Evolutionary conservation across 306 rosid species (phyloP).

Genomic region (Cicer chorassanicum): DNA sequence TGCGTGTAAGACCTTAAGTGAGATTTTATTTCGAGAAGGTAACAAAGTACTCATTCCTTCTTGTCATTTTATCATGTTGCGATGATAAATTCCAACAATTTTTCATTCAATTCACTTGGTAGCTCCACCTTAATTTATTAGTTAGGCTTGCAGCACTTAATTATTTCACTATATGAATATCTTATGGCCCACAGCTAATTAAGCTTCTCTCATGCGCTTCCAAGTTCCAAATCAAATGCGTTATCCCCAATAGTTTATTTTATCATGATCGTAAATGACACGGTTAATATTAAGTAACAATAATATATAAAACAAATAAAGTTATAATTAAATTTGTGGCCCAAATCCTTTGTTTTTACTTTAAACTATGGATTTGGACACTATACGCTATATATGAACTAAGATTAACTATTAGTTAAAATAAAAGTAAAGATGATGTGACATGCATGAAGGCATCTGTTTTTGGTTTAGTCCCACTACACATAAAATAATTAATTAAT

Average conservation of each 20-base stretch:
- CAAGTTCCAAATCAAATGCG: constrained; percentile 40
- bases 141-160: constrained; percentile 37
- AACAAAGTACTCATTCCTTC: constrained; percentile 40
- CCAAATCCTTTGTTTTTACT: constrained; percentile 29
- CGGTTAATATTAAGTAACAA: constrained; percentile 6
- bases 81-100: constrained; percentile 61
- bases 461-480: constrained; percentile 48
- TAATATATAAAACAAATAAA: not conserved
- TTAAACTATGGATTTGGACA: constrained; percentile 33
- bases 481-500: constrained; percentile 15
- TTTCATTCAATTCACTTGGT: constrained; percentile 43
- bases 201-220: not conserved
- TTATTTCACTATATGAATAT: not conserved
- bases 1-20: not conserved
- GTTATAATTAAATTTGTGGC: constrained; percentile 25
- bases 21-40: constrained; percentile 38
- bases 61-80: constrained; percentile 24
- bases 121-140: constrained; percentile 29
- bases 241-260: constrained; percentile 44
- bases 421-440: constrained; percentile 33
- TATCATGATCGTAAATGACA: constrained; percentile 9
- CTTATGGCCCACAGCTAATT: constrained; percentile 19
- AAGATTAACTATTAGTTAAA: constrained; percentile 11
- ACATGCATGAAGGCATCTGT: constrained; percentile 42
- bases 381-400: not conserved